These are phyloP conservation scores for Neopestalotiopsis clavispora DNA, from an alignment of 2,329 filamentous ascomycete species.

Conservation along the genomic window DNA sequence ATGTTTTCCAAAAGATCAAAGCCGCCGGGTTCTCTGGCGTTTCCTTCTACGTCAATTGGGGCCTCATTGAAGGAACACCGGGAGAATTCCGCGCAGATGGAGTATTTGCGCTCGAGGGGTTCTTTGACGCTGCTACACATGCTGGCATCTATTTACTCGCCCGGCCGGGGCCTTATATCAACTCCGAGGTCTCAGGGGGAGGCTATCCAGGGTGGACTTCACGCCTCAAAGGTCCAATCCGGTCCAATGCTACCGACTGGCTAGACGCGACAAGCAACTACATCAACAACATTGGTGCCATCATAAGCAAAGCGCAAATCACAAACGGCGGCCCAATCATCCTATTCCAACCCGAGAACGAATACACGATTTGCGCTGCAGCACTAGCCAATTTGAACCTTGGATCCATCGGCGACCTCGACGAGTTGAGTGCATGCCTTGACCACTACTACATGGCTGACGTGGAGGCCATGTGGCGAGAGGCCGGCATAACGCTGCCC, in stretches of 20 bases:
- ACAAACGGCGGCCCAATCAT: conserved; percentile 81
- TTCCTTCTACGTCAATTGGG: conserved; percentile 81
- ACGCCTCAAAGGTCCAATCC: conserved; percentile 63
- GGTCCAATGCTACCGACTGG: conserved; percentile 65
- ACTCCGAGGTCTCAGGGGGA: conserved; percentile 76
- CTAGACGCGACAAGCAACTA: conserved; percentile 68
- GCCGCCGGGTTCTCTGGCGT: conserved; percentile 78
- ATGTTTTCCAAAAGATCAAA: conserved; percentile 82
- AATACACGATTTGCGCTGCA: conserved; percentile 63
- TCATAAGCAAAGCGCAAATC: conserved; percentile 76
- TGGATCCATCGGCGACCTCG: not conserved
- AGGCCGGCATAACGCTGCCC: conserved; percentile 73
- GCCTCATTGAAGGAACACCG: conserved; percentile 72
- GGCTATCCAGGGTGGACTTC: conserved; percentile 84
- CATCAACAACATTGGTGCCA: conserved; percentile 61
- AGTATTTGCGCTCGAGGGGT: conserved; percentile 72
- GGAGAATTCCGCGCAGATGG: conserved; percentile 73
- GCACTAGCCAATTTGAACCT: conserved; percentile 36
- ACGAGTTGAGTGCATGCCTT: conserved; percentile 40
- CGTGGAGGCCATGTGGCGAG: conserved; percentile 69
- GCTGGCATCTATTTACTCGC: conserved; percentile 79
- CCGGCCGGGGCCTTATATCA: conserved; percentile 74
- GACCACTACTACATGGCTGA: conserved; percentile 72
- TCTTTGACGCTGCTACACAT: conserved; percentile 74
- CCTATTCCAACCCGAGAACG: conserved; percentile 79